Base-by-base conservation (phyloP, 306 rosid genomes). In the Gleditsia sinensis region DNA sequence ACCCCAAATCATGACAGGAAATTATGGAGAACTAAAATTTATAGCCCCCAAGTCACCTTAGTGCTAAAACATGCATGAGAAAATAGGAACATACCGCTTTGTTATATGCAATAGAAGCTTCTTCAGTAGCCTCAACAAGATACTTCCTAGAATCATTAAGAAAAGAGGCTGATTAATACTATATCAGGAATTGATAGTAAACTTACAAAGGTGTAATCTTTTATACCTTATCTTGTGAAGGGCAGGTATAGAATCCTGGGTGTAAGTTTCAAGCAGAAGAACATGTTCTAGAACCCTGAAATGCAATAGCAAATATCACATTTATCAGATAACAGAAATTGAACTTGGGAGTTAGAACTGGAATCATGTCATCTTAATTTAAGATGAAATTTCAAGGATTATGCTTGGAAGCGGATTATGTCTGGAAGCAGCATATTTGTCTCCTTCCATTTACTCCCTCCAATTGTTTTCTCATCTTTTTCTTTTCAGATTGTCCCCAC, bases 71-170 rank as follows among this genome's bases (percentile, higher is more conserved):
- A 32, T 11, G 51, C 36, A 69, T 0, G 10, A 0, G 63, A 72
- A 60, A 51, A 42, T 58, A 36, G 74, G 69, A 50, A 79, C 90
- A 65, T 83, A 94, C 99, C 68, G 97, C 95, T 95, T 90, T 92
- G 73, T 90, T 89, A 63, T 94, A 90, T 27, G 93, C 87, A 73
- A 88, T 79, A 28, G 96, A 88, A 71, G 96, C 96, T 84, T 95
- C 96, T 79, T 92, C 96, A 9, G 93, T 90, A 37, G 99, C 98
- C 81, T 88, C 96, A 61, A 78, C 84, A 60, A 95, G 99, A 87
- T 84, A 88, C 77, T 92, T 92, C 85, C 98, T 92, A 78, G 25
- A 78, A 78, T 64, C 11, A 64, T n/a, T 77, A 30, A 49, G 63
- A 36, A 62, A 49, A 33, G 45, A 19, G 6, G 36, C 42, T 51